phyloP scores from a whole-genome alignment of 495 filamentous ascomycete genomes.

The Mytilinidion resinicola region DNA sequence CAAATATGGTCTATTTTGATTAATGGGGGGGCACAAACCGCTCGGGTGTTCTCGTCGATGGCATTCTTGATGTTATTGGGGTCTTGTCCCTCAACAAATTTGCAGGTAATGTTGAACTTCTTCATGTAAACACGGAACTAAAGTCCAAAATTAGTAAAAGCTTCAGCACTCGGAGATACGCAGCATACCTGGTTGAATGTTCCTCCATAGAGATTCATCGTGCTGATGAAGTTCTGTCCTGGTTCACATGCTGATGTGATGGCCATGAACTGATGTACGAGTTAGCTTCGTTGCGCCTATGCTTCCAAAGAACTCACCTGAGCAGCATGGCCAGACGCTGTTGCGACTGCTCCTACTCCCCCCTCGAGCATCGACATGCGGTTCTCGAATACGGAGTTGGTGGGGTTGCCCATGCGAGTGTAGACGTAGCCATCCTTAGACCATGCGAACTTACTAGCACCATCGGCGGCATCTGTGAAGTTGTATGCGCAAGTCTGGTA shows the following conservation, averaged over 20 bases:
- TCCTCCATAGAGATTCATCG: slow-evolving; percentile 39
- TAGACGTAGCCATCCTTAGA: slow-evolving; percentile 41
- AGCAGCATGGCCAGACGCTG: slow-evolving; percentile 39
- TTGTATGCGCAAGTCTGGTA: slow-evolving; percentile 41
- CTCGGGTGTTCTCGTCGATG: slow-evolving; percentile 39
- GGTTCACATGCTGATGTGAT: slow-evolving; percentile 39
- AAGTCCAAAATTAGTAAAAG: no score
- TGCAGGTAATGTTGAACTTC: slow-evolving; percentile 40
- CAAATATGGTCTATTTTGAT: no score
- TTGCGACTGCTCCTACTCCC: slow-evolving; percentile 40
- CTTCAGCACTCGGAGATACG: no score
- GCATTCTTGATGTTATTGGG: slow-evolving; percentile 34
- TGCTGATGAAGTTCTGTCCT: slow-evolving; percentile 40
- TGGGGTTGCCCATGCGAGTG: slow-evolving; percentile 42
- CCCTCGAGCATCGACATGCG: slow-evolving; percentile 42
- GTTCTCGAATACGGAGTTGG: slow-evolving; percentile 39
- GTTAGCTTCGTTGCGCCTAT: not conserved
- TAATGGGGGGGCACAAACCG: no score
- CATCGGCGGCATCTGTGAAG: slow-evolving; percentile 41
- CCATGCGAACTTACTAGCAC: slow-evolving; percentile 41
- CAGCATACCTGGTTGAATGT: slow-evolving; percentile 35
- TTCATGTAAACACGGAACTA: slow-evolving; percentile 38
- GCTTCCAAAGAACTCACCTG: not conserved
- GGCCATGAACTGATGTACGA: slow-evolving; percentile 36
- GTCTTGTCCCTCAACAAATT: slow-evolving; percentile 39